Evolutionary conservation across 805 yeast species (phyloP).

Genomic region (Saccharomycopsis sp.): DNA sequence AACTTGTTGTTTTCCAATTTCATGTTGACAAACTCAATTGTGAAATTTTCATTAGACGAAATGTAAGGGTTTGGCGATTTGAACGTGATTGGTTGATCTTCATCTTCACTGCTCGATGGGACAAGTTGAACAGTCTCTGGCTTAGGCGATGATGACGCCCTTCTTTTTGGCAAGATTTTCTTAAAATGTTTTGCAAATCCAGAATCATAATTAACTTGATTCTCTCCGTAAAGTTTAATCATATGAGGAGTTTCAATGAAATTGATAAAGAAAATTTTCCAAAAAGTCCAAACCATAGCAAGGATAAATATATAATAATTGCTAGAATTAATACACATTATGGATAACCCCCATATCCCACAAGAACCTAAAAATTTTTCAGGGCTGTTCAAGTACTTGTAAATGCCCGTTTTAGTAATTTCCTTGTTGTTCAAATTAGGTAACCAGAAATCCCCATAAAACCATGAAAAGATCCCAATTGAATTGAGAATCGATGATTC

Average conservation of each 20-base stretch:
- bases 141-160: background rate
- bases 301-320: conserved; percentile 42
- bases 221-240: conserved; percentile 67
- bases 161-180: conserved; percentile 19
- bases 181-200: conserved; percentile 22
- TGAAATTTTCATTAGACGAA: conserved; percentile 26
- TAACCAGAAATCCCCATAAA: conserved; percentile 77
- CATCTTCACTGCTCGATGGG: conserved; percentile 27
- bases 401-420: conserved; percentile 72
- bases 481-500: conserved; percentile 60
- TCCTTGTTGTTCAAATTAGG: conserved; percentile 43
- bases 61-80: background rate
- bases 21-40: conserved; percentile 24
- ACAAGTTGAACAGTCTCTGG: conserved; percentile 25
- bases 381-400: conserved; percentile 76
- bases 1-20: conserved; percentile 20
- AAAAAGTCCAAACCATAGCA: conserved; percentile 58
- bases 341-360: conserved; percentile 68
- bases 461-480: conserved; percentile 85
- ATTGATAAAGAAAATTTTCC: conserved; percentile 59
- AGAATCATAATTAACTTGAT: conserved; percentile 33
- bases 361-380: conserved; percentile 73
- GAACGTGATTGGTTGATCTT: conserved; percentile 14
- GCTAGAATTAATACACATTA: conserved; percentile 48
- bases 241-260: conserved; percentile 75